Evolutionary conservation across 2,329 filamentous ascomycete genomes (phyloP), one percentile per base, ranked within the genome.

Genomic region (Cadophora malorum): DNA sequence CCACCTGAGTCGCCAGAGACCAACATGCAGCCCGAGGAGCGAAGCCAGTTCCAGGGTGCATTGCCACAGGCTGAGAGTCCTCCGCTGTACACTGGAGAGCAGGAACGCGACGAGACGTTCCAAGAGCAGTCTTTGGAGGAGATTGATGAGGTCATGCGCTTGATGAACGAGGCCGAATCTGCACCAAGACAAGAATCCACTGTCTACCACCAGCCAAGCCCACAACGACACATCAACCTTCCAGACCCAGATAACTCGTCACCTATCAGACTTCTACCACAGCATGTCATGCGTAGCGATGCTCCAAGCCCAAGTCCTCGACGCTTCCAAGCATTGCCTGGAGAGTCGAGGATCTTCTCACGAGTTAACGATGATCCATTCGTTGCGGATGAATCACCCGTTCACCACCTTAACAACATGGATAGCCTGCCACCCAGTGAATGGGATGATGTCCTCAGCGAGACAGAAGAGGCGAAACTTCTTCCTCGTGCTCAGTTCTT

Each of bases 71-170:
- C 69, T 16, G 69, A 74, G 49, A 72, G 66, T 49, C 66, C 72
- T 25, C 69, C 70, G 19, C 58, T 58, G 5, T 69, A 73, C 38
- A n/a, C 63, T 47, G 67, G 61, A 14, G 68, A 72, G 38, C 31
- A 33, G 16, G 69, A 73, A 10, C 50, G 31, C 19, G n/a, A 65
- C 16, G 64, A 68, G 25, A 41, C 61, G 2, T 64, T 61, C 21
- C 72, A 66, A 16, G 73, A 75, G 52, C 73, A 70, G 7, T 83
- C 90, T 0, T 92, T 92, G 74, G 90, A 95, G 73, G 94, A 97
- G 76, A 94, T 97, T 75, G 94, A 97, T 81, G 93, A 91, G 55
- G 89, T 97, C 63, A 97, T 98, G 93, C 88, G 90, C 71, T 91
- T 96, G 69, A 86, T 97, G 74, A 90, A 93, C 74, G 86, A 90